A percentile compares a stretch with the other conserved stretches of the same genome.
Evolutionary conservation across 179 eudicot genomes (phyloP).

Genomic region (Patellifolia procumbens): DNA sequence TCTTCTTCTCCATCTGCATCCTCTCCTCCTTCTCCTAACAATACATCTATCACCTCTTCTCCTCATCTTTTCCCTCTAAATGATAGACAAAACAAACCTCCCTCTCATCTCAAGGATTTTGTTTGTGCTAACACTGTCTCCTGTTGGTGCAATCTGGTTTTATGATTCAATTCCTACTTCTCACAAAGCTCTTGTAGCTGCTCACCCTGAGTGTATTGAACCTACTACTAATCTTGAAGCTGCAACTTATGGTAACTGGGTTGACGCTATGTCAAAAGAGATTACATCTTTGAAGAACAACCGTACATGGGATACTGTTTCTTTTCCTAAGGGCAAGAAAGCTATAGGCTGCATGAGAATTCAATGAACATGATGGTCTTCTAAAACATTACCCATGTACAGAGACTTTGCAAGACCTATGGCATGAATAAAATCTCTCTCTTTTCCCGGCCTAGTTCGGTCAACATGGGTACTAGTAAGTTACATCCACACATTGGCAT

Average conservation of each 20-base stretch:
- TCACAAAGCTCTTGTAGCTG: not conserved
- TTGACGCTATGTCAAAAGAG: not conserved
- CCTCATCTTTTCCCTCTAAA: too few relatives aligned
- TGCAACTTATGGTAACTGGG: not conserved
- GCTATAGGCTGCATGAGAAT: not conserved
- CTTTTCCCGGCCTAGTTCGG: not conserved
- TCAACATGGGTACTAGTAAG: not conserved
- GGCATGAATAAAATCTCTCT: not conserved
- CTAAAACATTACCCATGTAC: not conserved
- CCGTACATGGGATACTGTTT: not conserved
- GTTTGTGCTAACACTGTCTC: not conserved
- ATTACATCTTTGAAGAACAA: not conserved
- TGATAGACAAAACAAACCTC: not conserved
- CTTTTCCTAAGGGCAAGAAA: not conserved
- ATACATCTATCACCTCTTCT: not conserved
- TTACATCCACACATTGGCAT: not conserved
- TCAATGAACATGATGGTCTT: not conserved
- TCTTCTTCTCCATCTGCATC: too few relatives aligned
- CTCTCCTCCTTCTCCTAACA: not conserved
- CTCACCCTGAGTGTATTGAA: not conserved
- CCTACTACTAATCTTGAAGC: not conserved
- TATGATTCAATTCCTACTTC: not conserved
- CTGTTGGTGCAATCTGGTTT: not conserved
- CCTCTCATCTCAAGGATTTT: not conserved
- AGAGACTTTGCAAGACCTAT: not conserved